Evolutionary conservation across 139 green algal genomes (phyloP).

Genomic region (Coelastrella sp.): DNA sequence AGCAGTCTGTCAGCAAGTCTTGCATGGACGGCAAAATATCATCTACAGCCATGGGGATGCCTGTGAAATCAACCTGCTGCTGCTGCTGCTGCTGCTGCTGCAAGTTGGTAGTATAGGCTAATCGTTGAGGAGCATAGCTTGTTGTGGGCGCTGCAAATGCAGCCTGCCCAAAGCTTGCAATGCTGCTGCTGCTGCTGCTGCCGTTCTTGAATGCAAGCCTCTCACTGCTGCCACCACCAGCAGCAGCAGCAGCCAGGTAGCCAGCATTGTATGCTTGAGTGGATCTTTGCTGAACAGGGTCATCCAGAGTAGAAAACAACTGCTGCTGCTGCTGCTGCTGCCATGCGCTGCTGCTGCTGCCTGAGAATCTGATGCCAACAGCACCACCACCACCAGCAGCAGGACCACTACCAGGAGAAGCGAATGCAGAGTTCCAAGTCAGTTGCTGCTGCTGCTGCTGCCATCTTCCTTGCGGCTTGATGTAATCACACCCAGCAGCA

Average conservation of each 20-base stretch:
- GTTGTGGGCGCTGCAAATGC: background rate
- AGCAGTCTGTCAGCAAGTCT: constrained; percentile 36
- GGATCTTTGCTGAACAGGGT: constrained; percentile 14
- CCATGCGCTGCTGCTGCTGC: background rate
- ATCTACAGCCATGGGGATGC: background rate
- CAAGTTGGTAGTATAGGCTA: background rate
- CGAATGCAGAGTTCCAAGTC: background rate
- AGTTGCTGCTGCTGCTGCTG: background rate
- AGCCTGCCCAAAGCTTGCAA: background rate
- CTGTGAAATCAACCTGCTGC: background rate
- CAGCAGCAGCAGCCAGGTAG: background rate
- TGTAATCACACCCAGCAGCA: background rate
- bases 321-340: constrained; percentile 33
- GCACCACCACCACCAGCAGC: background rate
- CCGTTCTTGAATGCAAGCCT: background rate
- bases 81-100: background rate
- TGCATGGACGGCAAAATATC: constrained; percentile 39
- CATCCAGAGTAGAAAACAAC: constrained; percentile 3
- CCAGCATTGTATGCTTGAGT: constrained; percentile 13
- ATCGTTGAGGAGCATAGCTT: too few relatives aligned
- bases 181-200: background rate
- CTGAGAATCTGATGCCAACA: background rate
- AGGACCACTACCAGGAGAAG: background rate
- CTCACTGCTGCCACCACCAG: background rate
- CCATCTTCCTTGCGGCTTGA: background rate